Evolutionary conservation across 2,329 filamentous ascomycete genomes (phyloP).

Genomic region (Macrophomina tecta): DNA sequence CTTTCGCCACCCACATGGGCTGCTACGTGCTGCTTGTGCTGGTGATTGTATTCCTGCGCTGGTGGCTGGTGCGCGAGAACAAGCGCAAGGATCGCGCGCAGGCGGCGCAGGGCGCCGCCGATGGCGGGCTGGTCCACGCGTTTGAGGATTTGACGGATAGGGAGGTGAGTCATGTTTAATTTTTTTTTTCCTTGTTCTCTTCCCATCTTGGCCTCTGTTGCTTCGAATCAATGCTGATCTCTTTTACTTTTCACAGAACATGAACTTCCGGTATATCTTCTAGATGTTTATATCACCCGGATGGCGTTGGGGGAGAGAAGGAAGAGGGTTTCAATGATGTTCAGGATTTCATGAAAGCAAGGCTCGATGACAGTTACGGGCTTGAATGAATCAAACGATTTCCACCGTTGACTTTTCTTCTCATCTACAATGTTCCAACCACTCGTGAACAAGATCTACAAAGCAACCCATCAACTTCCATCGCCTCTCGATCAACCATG

Average conservation of each 20-base stretch:
- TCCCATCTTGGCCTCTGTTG: neutral
- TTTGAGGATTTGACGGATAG: constrained; percentile 69
- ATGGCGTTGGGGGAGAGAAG: neutral
- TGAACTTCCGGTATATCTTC: constrained; percentile 65
- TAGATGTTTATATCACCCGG: constrained; percentile 33
- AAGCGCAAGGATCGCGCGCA: constrained; percentile 60
- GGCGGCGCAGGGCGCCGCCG: constrained; percentile 49
- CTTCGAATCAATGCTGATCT: neutral
- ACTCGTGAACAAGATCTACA: neutral
- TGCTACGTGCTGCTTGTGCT: constrained; percentile 69
- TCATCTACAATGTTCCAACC: neutral
- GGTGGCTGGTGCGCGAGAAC: constrained; percentile 65
- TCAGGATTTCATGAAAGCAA: too few species aligned
- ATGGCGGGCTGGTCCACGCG: constrained; percentile 56
- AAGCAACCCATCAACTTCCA: neutral
- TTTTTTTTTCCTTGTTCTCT: too few species aligned
- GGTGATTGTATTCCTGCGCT: constrained; percentile 64
- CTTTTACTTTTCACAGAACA: constrained; percentile 46
- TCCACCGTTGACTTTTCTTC: neutral
- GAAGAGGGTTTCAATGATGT: neutral
- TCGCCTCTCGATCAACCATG: too few species aligned
- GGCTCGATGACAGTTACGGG: neutral
- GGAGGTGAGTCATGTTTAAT: constrained; percentile 41
- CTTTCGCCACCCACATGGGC: constrained; percentile 71
- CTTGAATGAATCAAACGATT: neutral